Base-by-base conservation (phyloP, 2,329 filamentous ascomycete species). In the Ophiobolus disseminans region DNA sequence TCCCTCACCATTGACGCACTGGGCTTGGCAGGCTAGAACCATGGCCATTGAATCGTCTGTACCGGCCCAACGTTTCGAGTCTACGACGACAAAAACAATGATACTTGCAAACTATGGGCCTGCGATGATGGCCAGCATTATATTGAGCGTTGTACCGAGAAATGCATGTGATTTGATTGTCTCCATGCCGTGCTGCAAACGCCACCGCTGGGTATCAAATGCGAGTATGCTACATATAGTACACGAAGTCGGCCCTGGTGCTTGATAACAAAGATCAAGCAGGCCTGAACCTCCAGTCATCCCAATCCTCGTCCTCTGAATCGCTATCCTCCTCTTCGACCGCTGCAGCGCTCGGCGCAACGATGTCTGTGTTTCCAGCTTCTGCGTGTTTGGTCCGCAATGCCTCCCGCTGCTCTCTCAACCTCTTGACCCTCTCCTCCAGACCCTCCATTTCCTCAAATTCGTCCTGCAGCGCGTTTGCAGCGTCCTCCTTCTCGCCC, bases 381-480 rank as follows among this genome's bases (percentile, higher is more conserved):
- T 53, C 52, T 25, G 50, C 48, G 43, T 52, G 62, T 17, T 62
- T 54, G 16, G 40, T 57, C 16, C 75, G 66, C 23, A 80, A 54
- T 3, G 70, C 72, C 53, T 80, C 78, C 30, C 78, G 65, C 58
- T 75, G 74, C 54, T 78, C 75, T 10, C 76, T 73, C 32, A 80
- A 55, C 57, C 62, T 73, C 58, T 67, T 75, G 25, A 77, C 73
- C 35, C 78, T 62, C 55, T 75, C 73, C 53, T 80, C 78, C 39
- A 80, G 60, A 4, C 69, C 72, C 19, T 78, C 76, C 78, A 80
- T 80, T 50, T 78, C 75, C 31, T 79, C 78, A 41, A 80, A 78
- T 49, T 80, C 78, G 38, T 79, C 77, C 55, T 76, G 70, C 10
- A 80, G 60, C 5, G 73, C 65, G 26, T 70, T 65, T 32, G 68